phyloP scores from a whole-genome alignment of 495 filamentous ascomycete species.

The Penicillium ochrochloron region DNA sequence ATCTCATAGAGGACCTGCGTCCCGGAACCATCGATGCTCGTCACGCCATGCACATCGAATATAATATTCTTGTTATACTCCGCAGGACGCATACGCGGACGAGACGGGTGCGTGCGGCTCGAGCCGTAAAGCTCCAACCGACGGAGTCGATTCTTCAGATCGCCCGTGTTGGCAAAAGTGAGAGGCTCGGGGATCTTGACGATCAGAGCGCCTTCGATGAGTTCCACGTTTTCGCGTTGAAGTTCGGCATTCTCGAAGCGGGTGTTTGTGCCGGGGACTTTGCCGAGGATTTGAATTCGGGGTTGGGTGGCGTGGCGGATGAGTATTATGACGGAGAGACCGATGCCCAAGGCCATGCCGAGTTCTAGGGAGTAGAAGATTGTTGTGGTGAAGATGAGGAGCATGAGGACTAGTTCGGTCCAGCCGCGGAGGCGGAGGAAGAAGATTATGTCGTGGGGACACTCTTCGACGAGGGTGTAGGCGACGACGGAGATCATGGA shows the following conservation, averaged over 20 bases:
- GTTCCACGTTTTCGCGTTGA: slow-evolving; percentile 75
- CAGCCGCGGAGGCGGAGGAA: slow-evolving; percentile 85
- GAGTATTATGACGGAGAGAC: slow-evolving; percentile 83
- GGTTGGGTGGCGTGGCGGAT: slow-evolving; percentile 88
- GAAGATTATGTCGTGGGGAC: slow-evolving; percentile 87
- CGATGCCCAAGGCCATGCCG: slow-evolving; percentile 88
- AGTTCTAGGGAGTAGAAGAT: slow-evolving; percentile 87
- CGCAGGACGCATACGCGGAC: slow-evolving; percentile 72
- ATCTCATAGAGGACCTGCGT: slow-evolving; percentile 92
- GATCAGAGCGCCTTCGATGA: slow-evolving; percentile 89
- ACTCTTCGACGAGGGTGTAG: slow-evolving; percentile 93
- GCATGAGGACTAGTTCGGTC: slow-evolving; percentile 84
- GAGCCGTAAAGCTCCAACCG: slow-evolving; percentile 89
- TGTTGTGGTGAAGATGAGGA: slow-evolving; percentile 86
- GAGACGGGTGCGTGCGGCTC: slow-evolving; percentile 78
- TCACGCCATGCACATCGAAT: slow-evolving; percentile 96
- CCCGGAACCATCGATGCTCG: slow-evolving; percentile 87
- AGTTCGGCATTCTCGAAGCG: slow-evolving; percentile 90
- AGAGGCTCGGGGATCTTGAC: slow-evolving; percentile 97
- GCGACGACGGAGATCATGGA: slow-evolving; percentile 96
- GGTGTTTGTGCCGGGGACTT: slow-evolving; percentile 73
- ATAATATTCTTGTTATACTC: slow-evolving; percentile 87
- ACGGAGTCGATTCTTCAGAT: slow-evolving; percentile 80
- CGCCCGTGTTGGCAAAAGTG: slow-evolving; percentile 96
- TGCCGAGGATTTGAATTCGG: slow-evolving; percentile 95